These are phyloP conservation scores for Dacryopinax primogenitus DNA, from an alignment of 768 basidiomycete genomes.

Conservation along the genomic window DNA sequence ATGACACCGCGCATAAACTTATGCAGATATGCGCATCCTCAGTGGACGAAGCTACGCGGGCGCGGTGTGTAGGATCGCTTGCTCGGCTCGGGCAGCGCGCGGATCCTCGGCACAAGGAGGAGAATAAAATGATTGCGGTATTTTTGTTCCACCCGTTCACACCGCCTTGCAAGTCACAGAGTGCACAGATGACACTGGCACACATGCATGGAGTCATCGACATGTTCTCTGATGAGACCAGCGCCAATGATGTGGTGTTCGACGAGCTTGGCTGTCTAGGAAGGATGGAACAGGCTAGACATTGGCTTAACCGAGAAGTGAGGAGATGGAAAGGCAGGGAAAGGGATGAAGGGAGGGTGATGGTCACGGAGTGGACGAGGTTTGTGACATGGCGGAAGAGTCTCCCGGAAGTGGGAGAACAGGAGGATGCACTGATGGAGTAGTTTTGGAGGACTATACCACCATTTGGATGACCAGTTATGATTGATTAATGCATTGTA, in stretches of 20 bases:
- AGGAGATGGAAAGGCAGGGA: slow-evolving; percentile 54
- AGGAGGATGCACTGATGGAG: slow-evolving; percentile 46
- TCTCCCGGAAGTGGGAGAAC: slow-evolving; percentile 42
- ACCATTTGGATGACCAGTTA: slow-evolving; percentile 4
- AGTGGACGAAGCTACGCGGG: slow-evolving; percentile 31
- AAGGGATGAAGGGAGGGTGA: slow-evolving; percentile 51
- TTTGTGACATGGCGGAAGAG: slow-evolving; percentile 46
- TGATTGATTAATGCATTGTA: neutral
- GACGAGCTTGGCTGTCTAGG: slow-evolving; percentile 45
- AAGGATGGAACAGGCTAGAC: slow-evolving; percentile 44
- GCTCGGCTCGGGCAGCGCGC: slow-evolving; percentile 28
- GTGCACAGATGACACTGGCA: slow-evolving; percentile 62
- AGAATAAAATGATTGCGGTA: neutral
- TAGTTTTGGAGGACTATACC: slow-evolving; percentile 1
- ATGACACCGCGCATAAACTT: slow-evolving; percentile 41
- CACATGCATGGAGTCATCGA: slow-evolving; percentile 75
- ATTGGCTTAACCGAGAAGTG: slow-evolving; percentile 42
- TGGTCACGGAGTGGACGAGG: slow-evolving; percentile 54
- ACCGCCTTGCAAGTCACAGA: slow-evolving; percentile 23
- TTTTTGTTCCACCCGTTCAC: neutral
- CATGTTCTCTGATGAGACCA: slow-evolving; percentile 79
- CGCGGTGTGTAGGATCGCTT: slow-evolving; percentile 31
- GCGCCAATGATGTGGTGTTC: slow-evolving; percentile 73
- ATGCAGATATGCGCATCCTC: slow-evolving; percentile 51
- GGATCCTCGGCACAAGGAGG: neutral